phyloP scores from a whole-genome alignment of 1,139 yeast genomes.

The Candida mesenterica region DNA sequence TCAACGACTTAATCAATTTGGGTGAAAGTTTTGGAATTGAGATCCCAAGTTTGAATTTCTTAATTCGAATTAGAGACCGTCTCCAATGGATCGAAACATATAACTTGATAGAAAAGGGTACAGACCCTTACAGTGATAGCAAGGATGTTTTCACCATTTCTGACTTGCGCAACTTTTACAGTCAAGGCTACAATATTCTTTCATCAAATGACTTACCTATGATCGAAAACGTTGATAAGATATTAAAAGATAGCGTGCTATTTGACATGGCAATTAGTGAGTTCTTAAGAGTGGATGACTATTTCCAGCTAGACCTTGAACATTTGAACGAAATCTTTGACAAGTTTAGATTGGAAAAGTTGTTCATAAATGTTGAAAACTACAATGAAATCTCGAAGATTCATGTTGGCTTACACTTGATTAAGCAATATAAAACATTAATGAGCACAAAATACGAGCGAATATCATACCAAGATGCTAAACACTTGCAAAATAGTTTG shows the following conservation, averaged over 20 bases:
- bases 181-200: slow-evolving; percentile 40
- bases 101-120: slow-evolving; percentile 35
- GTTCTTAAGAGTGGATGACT: slow-evolving; percentile 26
- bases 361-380: slow-evolving; percentile 27
- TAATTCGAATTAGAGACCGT: slow-evolving; percentile 50
- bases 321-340: slow-evolving; percentile 24
- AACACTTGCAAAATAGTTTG: slow-evolving; percentile 24
- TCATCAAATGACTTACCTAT: slow-evolving; percentile 24
- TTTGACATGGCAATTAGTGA: slow-evolving; percentile 28
- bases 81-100: slow-evolving; percentile 48
- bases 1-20: slow-evolving; percentile 45
- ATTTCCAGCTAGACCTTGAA: slow-evolving; percentile 19
- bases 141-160: slow-evolving; percentile 38
- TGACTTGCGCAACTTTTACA: slow-evolving; percentile 35
- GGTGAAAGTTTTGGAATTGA: slow-evolving; percentile 62
- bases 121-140: slow-evolving; percentile 40
- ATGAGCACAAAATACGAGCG: slow-evolving; percentile 7
- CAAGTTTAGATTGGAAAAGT: slow-evolving; percentile 24
- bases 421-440: slow-evolving; percentile 20
- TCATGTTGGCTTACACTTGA: slow-evolving; percentile 23
- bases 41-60: slow-evolving; percentile 48
- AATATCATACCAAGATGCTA: slow-evolving; percentile 23
- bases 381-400: slow-evolving; percentile 30
- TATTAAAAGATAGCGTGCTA: slow-evolving; percentile 29
- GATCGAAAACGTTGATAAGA: slow-evolving; percentile 20